Evolutionary conservation across 495 filamentous ascomycete species (phyloP).

Genomic region (Parathielavia hyrcaniae): DNA sequence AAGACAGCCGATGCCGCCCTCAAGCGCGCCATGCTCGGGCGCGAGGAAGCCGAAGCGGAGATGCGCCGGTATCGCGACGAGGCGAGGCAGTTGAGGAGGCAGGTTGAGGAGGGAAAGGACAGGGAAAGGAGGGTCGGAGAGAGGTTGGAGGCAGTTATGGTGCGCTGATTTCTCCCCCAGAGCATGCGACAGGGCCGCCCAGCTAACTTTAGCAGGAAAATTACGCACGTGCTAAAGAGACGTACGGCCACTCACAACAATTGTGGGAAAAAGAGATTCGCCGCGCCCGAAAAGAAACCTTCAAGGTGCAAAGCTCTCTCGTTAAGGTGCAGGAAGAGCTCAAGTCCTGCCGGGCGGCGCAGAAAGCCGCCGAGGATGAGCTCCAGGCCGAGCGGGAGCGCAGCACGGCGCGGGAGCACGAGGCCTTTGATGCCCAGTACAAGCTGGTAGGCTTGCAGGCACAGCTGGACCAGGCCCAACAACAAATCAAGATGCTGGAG

Average conservation of each 20-base stretch:
- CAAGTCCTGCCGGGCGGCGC: slow-evolving; percentile 55
- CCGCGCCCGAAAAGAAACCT: slow-evolving; percentile 74
- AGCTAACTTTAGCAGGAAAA: slow-evolving; percentile 53
- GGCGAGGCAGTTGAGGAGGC: slow-evolving; percentile 43
- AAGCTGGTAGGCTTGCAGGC: slow-evolving; percentile 67
- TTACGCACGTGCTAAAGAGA: slow-evolving; percentile 66
- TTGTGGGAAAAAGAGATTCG: slow-evolving; percentile 82
- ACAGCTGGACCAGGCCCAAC: slow-evolving; percentile 59
- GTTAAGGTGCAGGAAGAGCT: slow-evolving; percentile 81
- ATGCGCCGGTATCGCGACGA: slow-evolving; percentile 58
- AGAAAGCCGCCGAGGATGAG: slow-evolving; percentile 47
- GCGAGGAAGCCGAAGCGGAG: slow-evolving; percentile 74
- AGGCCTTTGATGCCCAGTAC: slow-evolving; percentile 69
- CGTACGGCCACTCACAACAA: slow-evolving; percentile 61
- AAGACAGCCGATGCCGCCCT: slow-evolving; percentile 64
- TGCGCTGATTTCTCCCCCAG: slow-evolving; percentile 31
- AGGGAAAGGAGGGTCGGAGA: slow-evolving; percentile 71
- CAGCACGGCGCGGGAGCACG: slow-evolving; percentile 57
- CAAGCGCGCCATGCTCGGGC: slow-evolving; percentile 71
- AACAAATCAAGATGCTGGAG: slow-evolving; percentile 59
- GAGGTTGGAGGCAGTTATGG: slow-evolving; percentile 68
- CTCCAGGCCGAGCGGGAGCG: slow-evolving; percentile 45
- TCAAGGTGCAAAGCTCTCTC: slow-evolving; percentile 67
- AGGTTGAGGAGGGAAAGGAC: slow-evolving; percentile 63
- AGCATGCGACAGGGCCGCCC: neutral